Base-by-base conservation (phyloP, 345 rosid species). In the Euclidium syriacum region DNA sequence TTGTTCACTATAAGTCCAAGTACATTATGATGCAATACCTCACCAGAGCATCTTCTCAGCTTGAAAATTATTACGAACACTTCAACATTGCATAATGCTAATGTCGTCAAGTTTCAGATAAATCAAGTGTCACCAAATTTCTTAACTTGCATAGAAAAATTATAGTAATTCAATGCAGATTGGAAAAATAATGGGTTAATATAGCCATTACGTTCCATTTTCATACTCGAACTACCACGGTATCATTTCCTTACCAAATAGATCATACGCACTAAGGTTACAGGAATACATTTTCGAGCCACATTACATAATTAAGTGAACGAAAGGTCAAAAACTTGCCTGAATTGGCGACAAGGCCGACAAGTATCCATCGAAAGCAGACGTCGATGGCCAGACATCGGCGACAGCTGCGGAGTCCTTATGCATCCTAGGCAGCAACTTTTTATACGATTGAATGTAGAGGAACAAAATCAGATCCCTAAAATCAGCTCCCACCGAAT, bases 381-480 rank as follows among this genome's bases (percentile, higher is more conserved):
- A 95, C 20, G 95, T 85, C 10, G 98, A 95, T 6, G 99, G 99
- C 99, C 99, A 95, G 0, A 90, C 98, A 67, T 95, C 99, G 1
- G 98, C 95, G 3, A 95, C 91, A 11, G 99, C 70, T 5, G 91
- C 96, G 9, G 96, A 76, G 69, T 95, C 98, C 74, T 86, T 95
- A 47, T 90, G 96, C 59, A 94, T 70, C 67, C 95, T 79, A 3
- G 98, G 99, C 57, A 79, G 62, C 75, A 95, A 62, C 82, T 78
- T 88, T 83, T 90, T 95, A 64, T 90, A 95, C 22, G 99, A 95
- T 58, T 95, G 99, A 69, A 95, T 80, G 44, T 90, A 95, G 40
- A 95, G 71, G 47, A 95, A 88, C 66, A 88, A 60, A 16, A 90
- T 64, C 81, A 95, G 94, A 86, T 90, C 98, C 75, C 79, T 71